Base-by-base conservation (phyloP, 768 basidiomycete species). In the Clavaria fumosa region DNA sequence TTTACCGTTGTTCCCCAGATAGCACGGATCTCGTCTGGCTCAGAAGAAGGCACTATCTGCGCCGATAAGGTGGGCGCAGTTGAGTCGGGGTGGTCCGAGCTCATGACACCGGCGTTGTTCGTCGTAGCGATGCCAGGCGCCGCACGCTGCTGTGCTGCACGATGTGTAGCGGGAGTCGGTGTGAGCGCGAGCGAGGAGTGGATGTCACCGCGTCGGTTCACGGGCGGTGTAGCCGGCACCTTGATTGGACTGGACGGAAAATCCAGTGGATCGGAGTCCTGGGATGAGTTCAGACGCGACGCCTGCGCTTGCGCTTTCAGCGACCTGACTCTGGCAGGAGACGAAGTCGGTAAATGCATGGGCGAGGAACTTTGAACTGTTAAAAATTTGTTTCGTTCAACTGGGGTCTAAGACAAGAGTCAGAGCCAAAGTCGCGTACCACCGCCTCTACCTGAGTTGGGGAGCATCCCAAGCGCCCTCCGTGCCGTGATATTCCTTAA, bases 1-100 rank as follows among this genome's bases (percentile, higher is more conserved):
- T 85, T 83, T 49, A 99, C 90, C 1, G 86, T 91, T 0, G 95
- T 99, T 21, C 95, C 95, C 93, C 95, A 99, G 43, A 99, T 86
- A 17, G 88, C 89, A 38, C 84, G 70, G 35, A 88, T 81, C 46
- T 84, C 84, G 40, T 84, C 83, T 0, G 78, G 79, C 38, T 79
- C 78, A 43, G 79, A 82, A 9, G 70, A 72, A 10, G 70, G 72
- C 1, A 54, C 66, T 20, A 62, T 68, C 11, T 69, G 74, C 5
- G 67, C 81, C 37, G 78, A 82, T 28, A 76, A 69, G 33, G 50
- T 52, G 6, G 62, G 63, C 19, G 56, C 69, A 36, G 69, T 74
- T 3, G 77, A 78, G 15, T 62, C 53, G 7, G 77, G 75, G 7
- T 76, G 54, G 44, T 82, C 79, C 17, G 77, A 73, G 50, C 64